Conservation (phyloP, 106 monocot species). For the Agapanthus africanus region DNA sequence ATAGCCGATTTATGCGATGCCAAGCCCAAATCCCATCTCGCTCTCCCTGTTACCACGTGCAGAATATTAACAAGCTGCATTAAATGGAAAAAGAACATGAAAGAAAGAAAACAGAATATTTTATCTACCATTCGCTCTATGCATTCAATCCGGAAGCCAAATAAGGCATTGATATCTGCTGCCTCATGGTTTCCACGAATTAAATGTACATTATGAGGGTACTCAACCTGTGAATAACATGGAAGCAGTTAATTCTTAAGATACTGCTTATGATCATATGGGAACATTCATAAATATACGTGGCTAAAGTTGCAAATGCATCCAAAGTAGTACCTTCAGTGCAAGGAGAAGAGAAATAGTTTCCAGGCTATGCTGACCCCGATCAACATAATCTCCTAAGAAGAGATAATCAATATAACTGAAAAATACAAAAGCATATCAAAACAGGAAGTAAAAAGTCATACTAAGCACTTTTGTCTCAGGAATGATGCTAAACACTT, state of each 20-base stretch:
- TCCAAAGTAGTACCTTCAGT: slow-evolving; percentile 70
- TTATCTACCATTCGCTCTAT: slow-evolving; percentile 96
- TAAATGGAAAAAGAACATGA: slow-evolving; percentile 1
- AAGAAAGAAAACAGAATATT: no score
- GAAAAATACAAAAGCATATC: slow-evolving; percentile 32
- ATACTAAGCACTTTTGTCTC: background rate
- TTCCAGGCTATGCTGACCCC: slow-evolving; percentile 99
- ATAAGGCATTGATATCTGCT: slow-evolving; percentile 98
- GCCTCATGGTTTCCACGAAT: slow-evolving; percentile 99
- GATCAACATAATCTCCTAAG: slow-evolving; percentile 99
- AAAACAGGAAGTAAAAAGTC: slow-evolving; percentile 12
- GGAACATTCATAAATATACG: background rate
- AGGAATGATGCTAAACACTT: background rate
- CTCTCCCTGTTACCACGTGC: slow-evolving; percentile 62
- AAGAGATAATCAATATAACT: slow-evolving; percentile 99
- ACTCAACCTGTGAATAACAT: slow-evolving; percentile 55
- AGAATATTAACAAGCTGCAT: background rate
- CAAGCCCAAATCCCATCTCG: slow-evolving; percentile 98
- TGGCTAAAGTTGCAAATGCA: background rate
- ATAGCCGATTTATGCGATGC: slow-evolving; percentile 89
- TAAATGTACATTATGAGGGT: slow-evolving; percentile 92
- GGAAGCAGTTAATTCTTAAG: background rate
- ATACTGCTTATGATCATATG: background rate
- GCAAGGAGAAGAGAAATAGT: slow-evolving; percentile 95
- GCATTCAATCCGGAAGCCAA: slow-evolving; percentile 98